phyloP scores from a whole-genome alignment of 2,329 filamentous ascomycete genomes.

The Cytospora chrysosperma region DNA sequence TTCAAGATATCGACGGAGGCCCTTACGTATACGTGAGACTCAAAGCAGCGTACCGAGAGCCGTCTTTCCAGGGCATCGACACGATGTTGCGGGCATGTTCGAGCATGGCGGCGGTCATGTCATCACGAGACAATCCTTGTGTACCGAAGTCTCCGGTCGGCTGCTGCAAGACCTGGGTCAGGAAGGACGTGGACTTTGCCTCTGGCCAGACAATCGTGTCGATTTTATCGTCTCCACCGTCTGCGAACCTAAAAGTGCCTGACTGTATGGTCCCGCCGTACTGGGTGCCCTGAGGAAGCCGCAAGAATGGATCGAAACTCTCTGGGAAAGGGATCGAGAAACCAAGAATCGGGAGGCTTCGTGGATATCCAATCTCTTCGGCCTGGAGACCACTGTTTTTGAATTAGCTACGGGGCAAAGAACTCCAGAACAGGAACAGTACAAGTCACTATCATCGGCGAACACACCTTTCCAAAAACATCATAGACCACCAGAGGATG shows the following conservation, averaged over 20 bases:
- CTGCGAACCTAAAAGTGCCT: conserved; percentile 25
- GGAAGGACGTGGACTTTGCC: conserved; percentile 30
- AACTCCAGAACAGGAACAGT: neutral
- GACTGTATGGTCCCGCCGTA: conserved; percentile 18
- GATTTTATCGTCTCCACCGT: conserved; percentile 28
- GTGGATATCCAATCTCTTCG: conserved; percentile 30
- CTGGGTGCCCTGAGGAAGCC: conserved; percentile 14
- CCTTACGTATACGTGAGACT: conserved; percentile 33
- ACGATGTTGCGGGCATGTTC: conserved; percentile 27
- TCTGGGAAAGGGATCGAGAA: conserved; percentile 31
- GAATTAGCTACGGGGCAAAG: too few species aligned
- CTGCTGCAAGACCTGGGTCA: conserved; percentile 29
- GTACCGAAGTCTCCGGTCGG: conserved; percentile 15
- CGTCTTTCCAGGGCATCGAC: conserved; percentile 28
- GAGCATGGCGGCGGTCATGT: conserved; percentile 26
- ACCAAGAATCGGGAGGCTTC: conserved; percentile 25
- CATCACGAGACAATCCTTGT: conserved; percentile 9
- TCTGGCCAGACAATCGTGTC: conserved; percentile 31
- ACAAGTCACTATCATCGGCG: neutral
- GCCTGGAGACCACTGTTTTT: conserved; percentile 28
- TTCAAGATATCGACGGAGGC: conserved; percentile 11
- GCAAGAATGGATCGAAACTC: conserved; percentile 28
- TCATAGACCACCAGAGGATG: conserved; percentile 34
- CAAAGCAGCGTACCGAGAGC: conserved; percentile 29
- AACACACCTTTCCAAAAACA: conserved; percentile 33